Evolutionary conservation across 176 grass and related monocot genomes (phyloP).

Genomic region (Musa beccarii): DNA sequence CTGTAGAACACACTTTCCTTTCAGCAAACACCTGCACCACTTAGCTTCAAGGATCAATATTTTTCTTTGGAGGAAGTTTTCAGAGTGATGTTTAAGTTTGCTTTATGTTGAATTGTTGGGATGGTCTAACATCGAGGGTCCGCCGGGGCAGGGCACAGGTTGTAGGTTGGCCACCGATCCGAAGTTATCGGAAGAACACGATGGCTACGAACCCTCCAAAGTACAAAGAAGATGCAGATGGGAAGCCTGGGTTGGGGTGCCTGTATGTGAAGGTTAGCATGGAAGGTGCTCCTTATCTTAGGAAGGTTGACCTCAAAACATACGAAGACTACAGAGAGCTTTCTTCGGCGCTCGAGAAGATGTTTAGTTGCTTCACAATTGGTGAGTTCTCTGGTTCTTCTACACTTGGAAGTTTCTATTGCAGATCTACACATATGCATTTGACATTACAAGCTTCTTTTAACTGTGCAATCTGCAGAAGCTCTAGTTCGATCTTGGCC

Average conservation of each 20-base stretch:
- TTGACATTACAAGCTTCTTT: not conserved
- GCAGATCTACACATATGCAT: not conserved
- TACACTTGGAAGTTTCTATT: not conserved
- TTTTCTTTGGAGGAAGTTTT: not conserved
- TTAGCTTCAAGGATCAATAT: not conserved
- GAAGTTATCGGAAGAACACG: constrained; percentile 18
- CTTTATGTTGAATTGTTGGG: not conserved
- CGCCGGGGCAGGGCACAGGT: constrained; percentile 1
- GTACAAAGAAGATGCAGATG: constrained; percentile 15
- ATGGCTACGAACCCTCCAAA: constrained; percentile 8
- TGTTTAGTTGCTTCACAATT: constrained; percentile 9
- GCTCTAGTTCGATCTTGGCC: not conserved
- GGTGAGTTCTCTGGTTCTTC: not conserved
- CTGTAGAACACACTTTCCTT: not conserved
- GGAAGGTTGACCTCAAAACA: constrained; percentile 11
- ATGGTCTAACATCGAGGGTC: not conserved
- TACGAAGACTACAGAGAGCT: constrained; percentile 13
- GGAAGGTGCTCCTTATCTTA: constrained; percentile 14
- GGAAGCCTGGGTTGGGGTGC: constrained; percentile 3
- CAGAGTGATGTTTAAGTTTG: not conserved
- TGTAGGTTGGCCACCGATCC: constrained; percentile 18
- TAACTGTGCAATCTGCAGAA: not conserved
- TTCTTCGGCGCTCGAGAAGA: constrained; percentile 9
- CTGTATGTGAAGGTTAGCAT: constrained; percentile 17
- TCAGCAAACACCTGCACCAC: not conserved